These are phyloP conservation scores for Cornus kousa DNA, from an alignment of 148 eudicot species.

Conservation along the genomic window DNA sequence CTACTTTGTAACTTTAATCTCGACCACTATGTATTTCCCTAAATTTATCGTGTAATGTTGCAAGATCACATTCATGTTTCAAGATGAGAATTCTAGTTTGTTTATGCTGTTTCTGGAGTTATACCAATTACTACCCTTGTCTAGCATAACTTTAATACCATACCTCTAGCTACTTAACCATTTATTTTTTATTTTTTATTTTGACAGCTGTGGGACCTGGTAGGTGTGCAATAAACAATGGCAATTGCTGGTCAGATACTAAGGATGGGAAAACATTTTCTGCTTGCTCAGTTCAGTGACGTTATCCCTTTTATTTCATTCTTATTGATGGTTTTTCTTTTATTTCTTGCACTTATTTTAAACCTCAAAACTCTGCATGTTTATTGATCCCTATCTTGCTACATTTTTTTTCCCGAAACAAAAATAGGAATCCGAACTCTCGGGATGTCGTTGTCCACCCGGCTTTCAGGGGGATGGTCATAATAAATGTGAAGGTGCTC, in stretches of 20 bases:
- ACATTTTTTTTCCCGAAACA: background rate
- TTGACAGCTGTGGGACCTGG: slow-evolving; percentile 82
- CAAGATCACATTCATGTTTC: background rate
- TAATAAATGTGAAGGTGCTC: slow-evolving; percentile 69
- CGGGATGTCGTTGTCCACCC: slow-evolving; percentile 75
- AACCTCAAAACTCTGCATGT: background rate
- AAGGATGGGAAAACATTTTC: slow-evolving; percentile 54
- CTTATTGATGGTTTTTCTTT: too few species aligned
- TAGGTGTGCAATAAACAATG: slow-evolving; percentile 69
- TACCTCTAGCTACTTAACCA: background rate
- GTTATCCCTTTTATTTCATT: background rate
- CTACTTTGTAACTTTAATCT: too few species aligned
- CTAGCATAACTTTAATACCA: background rate
- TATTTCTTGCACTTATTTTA: background rate
- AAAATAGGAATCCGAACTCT: slow-evolving; percentile 46
- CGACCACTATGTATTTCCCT: too few species aligned
- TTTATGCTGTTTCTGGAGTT: background rate
- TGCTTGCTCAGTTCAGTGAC: slow-evolving; percentile 78
- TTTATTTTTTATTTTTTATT: background rate
- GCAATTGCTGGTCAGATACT: slow-evolving; percentile 86
- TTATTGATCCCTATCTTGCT: background rate
- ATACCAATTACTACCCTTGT: background rate
- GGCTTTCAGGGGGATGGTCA: slow-evolving; percentile 88
- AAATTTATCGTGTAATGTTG: too few species aligned
- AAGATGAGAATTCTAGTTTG: background rate